Evolutionary conservation across 768 basidiomycete genomes (phyloP), one percentile per base, ranked within the genome.

Genomic region (Dioszegia aurantiaca): DNA sequence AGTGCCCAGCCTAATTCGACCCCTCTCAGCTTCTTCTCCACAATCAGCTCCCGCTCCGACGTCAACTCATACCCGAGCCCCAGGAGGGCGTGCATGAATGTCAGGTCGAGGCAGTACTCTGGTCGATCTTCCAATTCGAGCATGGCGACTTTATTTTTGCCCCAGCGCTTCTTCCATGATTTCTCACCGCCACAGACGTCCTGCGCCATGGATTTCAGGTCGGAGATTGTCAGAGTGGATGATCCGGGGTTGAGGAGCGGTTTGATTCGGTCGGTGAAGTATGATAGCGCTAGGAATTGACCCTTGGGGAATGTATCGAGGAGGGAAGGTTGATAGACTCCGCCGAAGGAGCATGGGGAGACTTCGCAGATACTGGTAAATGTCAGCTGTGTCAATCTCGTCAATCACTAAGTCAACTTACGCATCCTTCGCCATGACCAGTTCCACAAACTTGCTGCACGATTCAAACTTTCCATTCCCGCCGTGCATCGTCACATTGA

Each of bases 1-100:
- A 97, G 76, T 67, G 86, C 86, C 93, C 94, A 97, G 21, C 93
- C 93, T 59, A 97, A 79, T 82, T 95, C 94, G 2, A 93, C 94
- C 21, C 86, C 89, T 27, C 80, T 80, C 44, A 98, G 83, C 81
- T 87, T 83, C 81, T 97, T 98, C 68, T 87, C 94, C 24, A 94
- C 83, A 77, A 77, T 67, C 24, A 79, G 55, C 55, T 86, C 81
- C 59, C 91, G 75, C 19, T 77, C 80, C 40, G 83, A 85, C 14
- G 78, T 81, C 73, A 98, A 86, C 79, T 93, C 95, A 77, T 98
- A 99, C 28, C 94, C 94, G 1, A 90, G 80, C 58, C 87, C 81
- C 56, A 98, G 76, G 61, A 99, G 76, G 46, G 84, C 86, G 70
- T 95, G 85, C 92, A 91, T 90, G 77, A 94, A 99, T 41, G 90